phyloP scores from a whole-genome alignment of 2,329 filamentous ascomycete genomes.

The Aureobasidium subglaciale region DNA sequence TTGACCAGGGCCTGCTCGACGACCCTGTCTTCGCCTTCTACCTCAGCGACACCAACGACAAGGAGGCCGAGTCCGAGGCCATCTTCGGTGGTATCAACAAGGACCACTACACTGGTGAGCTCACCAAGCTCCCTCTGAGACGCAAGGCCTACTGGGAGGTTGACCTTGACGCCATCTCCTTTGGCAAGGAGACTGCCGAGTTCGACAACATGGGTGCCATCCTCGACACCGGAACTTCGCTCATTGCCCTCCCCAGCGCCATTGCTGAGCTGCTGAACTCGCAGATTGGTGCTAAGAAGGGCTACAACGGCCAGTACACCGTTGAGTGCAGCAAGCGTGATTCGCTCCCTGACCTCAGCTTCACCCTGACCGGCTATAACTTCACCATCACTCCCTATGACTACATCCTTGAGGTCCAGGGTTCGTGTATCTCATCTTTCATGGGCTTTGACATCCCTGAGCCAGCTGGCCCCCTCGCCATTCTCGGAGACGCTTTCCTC shows the following conservation, averaged over 20 bases:
- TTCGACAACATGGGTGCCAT: constrained; percentile 94
- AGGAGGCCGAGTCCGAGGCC: constrained; percentile 72
- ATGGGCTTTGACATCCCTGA: constrained; percentile 86
- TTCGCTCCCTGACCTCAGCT: constrained; percentile 81
- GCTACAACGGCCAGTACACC: constrained; percentile 93
- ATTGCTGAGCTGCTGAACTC: constrained; percentile 95
- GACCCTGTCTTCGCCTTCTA: constrained; percentile 96
- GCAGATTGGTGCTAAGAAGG: constrained; percentile 97
- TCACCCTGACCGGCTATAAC: constrained; percentile 83
- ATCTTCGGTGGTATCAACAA: constrained; percentile 85
- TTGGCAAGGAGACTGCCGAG: constrained; percentile 78
- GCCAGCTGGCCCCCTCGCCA: constrained; percentile 84
- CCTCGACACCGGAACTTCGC: constrained; percentile 94
- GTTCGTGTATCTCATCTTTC: constrained; percentile 94
- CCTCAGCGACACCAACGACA: constrained; percentile 66
- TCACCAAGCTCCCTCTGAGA: constrained; percentile 88
- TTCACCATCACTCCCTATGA: constrained; percentile 84
- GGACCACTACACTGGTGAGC: constrained; percentile 73
- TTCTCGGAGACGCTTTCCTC: constrained; percentile 79
- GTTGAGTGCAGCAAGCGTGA: constrained; percentile 82
- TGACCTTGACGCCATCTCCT: constrained; percentile 83
- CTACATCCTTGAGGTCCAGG: constrained; percentile 93
- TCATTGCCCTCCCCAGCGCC: constrained; percentile 87
- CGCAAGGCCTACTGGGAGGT: constrained; percentile 99
- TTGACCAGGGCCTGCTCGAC: constrained; percentile 83